These are phyloP conservation scores for Pleurotus sapidus DNA, from an alignment of 768 basidiomycete species.

Conservation along the genomic window DNA sequence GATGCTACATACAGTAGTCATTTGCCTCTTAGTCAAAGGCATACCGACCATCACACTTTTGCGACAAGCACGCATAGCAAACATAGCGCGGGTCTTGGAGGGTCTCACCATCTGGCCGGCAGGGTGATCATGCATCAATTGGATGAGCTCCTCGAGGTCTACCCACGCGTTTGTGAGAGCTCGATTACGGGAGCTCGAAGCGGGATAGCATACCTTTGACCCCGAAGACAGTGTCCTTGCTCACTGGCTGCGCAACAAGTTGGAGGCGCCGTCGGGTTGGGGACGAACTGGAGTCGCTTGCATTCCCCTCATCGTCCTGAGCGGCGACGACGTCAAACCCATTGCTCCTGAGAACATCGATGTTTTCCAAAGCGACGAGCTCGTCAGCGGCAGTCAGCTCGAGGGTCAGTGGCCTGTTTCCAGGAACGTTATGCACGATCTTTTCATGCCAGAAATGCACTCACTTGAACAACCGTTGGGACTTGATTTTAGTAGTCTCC, in stretches of 20 bases:
- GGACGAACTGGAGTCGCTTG: background rate
- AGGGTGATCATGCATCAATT: conserved; percentile 77
- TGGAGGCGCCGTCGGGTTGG: conserved; percentile 46
- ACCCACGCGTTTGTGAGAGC: conserved; percentile 8
- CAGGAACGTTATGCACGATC: conserved; percentile 4
- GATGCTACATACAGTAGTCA: conserved; percentile 58
- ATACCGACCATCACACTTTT: conserved; percentile 97
- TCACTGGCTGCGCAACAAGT: conserved; percentile 82
- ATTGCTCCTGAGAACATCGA: conserved; percentile 79
- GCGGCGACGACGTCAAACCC: conserved; percentile 81
- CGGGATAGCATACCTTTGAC: conserved; percentile 60
- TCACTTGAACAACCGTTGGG: conserved; percentile 81
- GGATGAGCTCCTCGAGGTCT: conserved; percentile 94
- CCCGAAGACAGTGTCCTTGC: conserved; percentile 88
- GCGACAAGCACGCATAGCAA: conserved; percentile 93
- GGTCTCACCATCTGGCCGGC: conserved; percentile 85
- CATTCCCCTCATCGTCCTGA: conserved; percentile 38
- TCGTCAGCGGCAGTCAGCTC: conserved; percentile 91
- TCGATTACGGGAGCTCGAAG: background rate
- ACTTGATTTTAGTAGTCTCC: conserved; percentile 83
- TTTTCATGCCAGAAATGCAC: conserved; percentile 18
- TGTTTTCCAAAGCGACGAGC: conserved; percentile 80
- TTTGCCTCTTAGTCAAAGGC: conserved; percentile 72
- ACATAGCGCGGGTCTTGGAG: conserved; percentile 92
- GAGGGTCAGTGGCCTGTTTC: conserved; percentile 65